Conservation (phyloP, 768 basidiomycete genomes). For the Suillus alpinus region DNA sequence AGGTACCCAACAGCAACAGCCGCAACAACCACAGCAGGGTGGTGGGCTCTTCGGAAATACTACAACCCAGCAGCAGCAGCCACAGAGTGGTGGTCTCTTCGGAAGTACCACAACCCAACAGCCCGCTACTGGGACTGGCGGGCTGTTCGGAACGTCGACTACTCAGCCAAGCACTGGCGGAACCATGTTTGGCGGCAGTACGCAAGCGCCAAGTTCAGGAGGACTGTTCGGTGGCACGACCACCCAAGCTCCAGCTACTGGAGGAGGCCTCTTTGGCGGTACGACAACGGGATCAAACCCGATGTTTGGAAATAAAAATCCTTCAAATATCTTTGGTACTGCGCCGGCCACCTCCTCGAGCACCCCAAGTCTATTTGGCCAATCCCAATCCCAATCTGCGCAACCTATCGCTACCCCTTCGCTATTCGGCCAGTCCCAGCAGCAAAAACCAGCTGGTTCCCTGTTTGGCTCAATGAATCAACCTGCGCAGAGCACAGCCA, state of each 20-base stretch:
- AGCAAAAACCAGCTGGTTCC: constrained; percentile 22
- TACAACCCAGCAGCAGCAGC: constrained; percentile 9
- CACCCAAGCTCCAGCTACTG: constrained; percentile 17
- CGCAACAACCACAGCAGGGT: constrained; percentile 13
- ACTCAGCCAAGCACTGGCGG: constrained; percentile 7
- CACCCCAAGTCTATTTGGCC: constrained; percentile 32
- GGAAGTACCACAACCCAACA: constrained; percentile 15
- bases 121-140: constrained; percentile 19
- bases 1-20: constrained; percentile 18
- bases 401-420: constrained; percentile 14
- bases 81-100: constrained; percentile 24
- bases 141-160: constrained; percentile 14
- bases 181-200: constrained; percentile 16
- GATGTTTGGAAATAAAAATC: constrained; percentile 35
- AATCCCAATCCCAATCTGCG: constrained; percentile 6
- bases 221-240: constrained; percentile 29
- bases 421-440: constrained; percentile 20
- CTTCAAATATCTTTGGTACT: constrained; percentile 26
- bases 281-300: constrained; percentile 24
- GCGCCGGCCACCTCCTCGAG: constrained; percentile 13
- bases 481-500: constrained; percentile 12
- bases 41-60: constrained; percentile 23
- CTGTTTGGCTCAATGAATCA: constrained; percentile 31
- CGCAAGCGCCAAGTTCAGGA: constrained; percentile 14
- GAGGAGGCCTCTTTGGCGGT: constrained; percentile 27